Percentiles rank a stretch among this genome's conserved stretches.
Conservation (phyloP, 176 grass and related monocot genomes). For the Saccharum officinarum region DNA sequence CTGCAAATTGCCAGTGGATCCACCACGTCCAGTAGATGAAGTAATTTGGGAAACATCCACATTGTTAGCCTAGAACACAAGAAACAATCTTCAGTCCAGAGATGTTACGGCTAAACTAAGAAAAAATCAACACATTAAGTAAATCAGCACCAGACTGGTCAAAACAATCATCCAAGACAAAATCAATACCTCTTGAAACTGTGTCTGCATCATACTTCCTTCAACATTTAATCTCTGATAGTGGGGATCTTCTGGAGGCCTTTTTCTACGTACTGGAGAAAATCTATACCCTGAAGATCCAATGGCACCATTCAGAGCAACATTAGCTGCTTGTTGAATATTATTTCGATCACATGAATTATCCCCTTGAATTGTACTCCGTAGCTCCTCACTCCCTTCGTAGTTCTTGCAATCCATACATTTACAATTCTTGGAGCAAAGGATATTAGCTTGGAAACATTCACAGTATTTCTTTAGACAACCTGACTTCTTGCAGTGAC, state of each 20-base stretch:
- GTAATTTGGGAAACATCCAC: constrained; percentile 28
- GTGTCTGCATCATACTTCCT: constrained; percentile 15
- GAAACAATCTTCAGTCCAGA: constrained; percentile 24
- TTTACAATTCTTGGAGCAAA: constrained; percentile 81
- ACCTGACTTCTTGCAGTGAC: constrained; percentile 76
- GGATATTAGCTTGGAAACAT: constrained; percentile 78
- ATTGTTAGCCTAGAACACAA: constrained; percentile 40
- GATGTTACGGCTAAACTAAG: neutral
- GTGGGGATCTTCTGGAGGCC: constrained; percentile 31
- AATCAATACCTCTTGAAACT: constrained; percentile 45
- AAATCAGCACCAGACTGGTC: neutral
- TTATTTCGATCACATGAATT: constrained; percentile 45
- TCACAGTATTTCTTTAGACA: constrained; percentile 88
- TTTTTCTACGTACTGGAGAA: constrained; percentile 47
- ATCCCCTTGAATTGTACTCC: constrained; percentile 51
- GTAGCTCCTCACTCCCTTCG: constrained; percentile 67
- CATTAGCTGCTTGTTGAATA: constrained; percentile 67
- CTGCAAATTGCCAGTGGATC: constrained; percentile 13
- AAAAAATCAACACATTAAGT: constrained; percentile 16
- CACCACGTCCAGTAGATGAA: constrained; percentile 41
- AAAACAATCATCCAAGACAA: constrained; percentile 5
- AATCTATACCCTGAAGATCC: constrained; percentile 51
- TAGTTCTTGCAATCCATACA: constrained; percentile 75
- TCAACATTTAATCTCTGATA: constrained; percentile 31
- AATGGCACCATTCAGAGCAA: constrained; percentile 58